Conservation (phyloP, 140 eudicot genomes). For the Stevia rebaudiana region DNA sequence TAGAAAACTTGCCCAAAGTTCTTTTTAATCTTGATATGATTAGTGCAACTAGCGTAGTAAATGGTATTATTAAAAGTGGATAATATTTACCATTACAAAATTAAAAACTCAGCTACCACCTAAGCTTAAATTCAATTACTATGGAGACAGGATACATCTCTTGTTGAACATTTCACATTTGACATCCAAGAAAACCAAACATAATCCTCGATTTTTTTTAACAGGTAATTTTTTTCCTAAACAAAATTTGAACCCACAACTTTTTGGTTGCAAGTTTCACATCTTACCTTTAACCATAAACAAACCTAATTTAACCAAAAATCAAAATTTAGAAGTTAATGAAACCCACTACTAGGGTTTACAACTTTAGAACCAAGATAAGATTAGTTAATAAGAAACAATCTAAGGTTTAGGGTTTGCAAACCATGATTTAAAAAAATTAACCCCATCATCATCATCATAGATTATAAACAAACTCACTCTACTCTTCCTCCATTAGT, state of each 20-base stretch:
- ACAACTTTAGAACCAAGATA: not conserved
- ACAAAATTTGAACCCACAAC: too few species aligned
- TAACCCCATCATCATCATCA: slow-evolving; percentile 14
- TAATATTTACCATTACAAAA: too few species aligned
- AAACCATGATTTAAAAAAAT: not conserved
- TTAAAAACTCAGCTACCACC: too few species aligned
- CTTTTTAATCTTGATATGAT: too few species aligned
- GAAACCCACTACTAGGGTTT: not conserved
- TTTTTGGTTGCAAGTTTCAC: too few species aligned
- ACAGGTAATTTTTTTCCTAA: too few species aligned
- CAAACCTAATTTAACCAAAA: not conserved
- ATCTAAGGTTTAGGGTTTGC: too few species aligned
- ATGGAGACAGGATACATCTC: not conserved
- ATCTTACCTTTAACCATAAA: too few species aligned
- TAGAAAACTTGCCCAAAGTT: too few species aligned
- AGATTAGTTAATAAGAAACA: slow-evolving; percentile 12
- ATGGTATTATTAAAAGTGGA: too few species aligned
- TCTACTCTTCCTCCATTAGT: slow-evolving; percentile 56
- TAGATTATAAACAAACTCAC: not conserved
- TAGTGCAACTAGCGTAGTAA: too few species aligned
- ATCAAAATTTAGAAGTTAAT: not conserved
- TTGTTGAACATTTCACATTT: not conserved
- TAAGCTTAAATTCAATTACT: not conserved
- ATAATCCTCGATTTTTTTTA: too few species aligned
- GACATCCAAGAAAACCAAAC: not conserved